Evolutionary conservation across 176 grass and related monocot species (phyloP).

Genomic region (Triticum turgidum): DNA sequence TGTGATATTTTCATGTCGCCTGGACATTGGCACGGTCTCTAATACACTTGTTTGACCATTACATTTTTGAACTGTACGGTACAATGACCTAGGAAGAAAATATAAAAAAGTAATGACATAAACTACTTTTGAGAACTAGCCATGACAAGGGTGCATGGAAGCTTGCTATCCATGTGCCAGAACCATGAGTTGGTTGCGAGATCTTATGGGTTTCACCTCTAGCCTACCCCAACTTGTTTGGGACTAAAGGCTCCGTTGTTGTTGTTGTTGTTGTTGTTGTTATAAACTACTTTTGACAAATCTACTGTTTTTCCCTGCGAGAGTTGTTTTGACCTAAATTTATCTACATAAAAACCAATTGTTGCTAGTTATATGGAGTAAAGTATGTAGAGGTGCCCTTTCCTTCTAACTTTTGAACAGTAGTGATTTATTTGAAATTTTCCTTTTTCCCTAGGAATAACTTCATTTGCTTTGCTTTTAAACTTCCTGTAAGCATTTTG

Average conservation of each 20-base stretch:
- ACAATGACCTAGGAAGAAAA: neutral
- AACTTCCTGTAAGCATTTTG: neutral
- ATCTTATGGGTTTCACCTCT: too few relatives aligned
- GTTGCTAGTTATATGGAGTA: slow-evolving; percentile 5
- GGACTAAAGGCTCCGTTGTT: too few relatives aligned
- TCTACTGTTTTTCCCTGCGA: neutral
- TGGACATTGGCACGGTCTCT: neutral
- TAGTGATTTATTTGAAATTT: slow-evolving; percentile 25
- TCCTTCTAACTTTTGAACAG: slow-evolving; percentile 5
- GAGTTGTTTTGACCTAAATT: neutral
- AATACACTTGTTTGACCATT: neutral
- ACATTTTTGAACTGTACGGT: neutral
- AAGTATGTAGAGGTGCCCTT: neutral
- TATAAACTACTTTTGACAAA: neutral
- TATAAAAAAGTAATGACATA: neutral
- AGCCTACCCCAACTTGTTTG: too few relatives aligned
- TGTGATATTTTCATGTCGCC: neutral
- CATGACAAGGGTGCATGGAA: too few relatives aligned
- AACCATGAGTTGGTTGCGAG: too few relatives aligned
- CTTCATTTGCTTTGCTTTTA: neutral
- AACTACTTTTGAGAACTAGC: neutral
- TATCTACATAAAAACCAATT: neutral
- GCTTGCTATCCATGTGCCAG: too few relatives aligned
- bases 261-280: too few relatives aligned
- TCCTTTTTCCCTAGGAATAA: neutral